Conservation (phyloP, 768 basidiomycete species). For the Terana coerulea region DNA sequence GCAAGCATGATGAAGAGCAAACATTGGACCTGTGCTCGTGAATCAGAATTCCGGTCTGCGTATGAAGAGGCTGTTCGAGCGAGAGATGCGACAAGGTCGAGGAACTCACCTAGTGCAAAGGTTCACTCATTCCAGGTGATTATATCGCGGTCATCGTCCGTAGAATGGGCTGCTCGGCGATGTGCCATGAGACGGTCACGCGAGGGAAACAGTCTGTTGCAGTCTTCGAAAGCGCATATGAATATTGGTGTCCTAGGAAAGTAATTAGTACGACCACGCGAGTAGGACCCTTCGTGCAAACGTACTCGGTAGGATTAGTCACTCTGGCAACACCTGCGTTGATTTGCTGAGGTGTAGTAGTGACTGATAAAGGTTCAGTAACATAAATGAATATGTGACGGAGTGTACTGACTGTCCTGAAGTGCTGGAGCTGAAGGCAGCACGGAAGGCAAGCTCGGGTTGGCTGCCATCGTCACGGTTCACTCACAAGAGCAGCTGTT, state of each 20-base stretch:
- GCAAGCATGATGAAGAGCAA: too few species aligned
- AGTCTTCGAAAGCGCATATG: constrained; percentile 71
- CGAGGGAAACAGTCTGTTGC: constrained; percentile 69
- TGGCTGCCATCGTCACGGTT: constrained; percentile 4
- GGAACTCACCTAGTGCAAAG: too few species aligned
- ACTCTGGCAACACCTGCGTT: constrained; percentile 51
- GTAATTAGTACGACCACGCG: constrained; percentile 8
- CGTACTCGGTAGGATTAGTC: constrained; percentile 65
- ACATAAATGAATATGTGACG: not conserved
- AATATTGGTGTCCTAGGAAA: constrained; percentile 73
- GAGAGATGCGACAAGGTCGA: too few species aligned
- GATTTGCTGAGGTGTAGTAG: constrained; percentile 54
- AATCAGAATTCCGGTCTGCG: too few species aligned
- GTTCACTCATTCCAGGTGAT: constrained; percentile 71
- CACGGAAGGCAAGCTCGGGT: constrained; percentile 41
- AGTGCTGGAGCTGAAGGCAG: constrained; percentile 47
- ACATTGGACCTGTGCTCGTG: too few species aligned
- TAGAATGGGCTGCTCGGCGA: constrained; percentile 68
- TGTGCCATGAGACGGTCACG: constrained; percentile 67
- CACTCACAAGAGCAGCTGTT: not conserved
- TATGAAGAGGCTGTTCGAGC: too few species aligned
- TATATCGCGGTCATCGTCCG: constrained; percentile 48
- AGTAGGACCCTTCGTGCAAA: constrained; percentile 12
- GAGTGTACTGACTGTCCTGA: constrained; percentile 42
- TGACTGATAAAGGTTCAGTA: constrained; percentile 30